Conservation (phyloP, 306 rosid genomes). For the Pachyrhizus erosus region DNA sequence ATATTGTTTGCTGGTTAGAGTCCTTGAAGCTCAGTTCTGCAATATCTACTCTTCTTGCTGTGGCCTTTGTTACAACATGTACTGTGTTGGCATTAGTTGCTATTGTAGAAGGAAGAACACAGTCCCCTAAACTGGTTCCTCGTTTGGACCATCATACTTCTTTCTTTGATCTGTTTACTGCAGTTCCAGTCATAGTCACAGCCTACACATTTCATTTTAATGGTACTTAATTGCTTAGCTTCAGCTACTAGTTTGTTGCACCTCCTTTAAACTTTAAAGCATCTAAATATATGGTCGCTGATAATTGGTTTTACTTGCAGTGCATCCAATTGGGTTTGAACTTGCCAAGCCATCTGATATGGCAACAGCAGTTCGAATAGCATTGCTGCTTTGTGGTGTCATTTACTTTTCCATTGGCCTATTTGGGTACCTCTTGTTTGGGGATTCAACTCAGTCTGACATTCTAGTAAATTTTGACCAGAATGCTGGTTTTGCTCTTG, state of each 20-base stretch:
- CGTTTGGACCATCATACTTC: conserved; percentile 64
- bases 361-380: conserved; percentile 71
- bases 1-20: conserved; percentile 47
- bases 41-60: conserved; percentile 79
- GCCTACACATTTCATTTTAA: conserved; percentile 98
- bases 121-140: conserved; percentile 71
- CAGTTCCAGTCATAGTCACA: conserved; percentile 91
- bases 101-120: conserved; percentile 66
- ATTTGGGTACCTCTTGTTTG: conserved; percentile 88
- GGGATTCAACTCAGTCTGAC: conserved; percentile 79
- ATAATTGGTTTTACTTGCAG: conserved; percentile 52
- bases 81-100: conserved; percentile 72
- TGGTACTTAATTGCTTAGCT: conserved; percentile 52
- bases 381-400: conserved; percentile 67
- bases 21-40: conserved; percentile 84
- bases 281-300: neutral
- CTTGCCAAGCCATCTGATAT: conserved; percentile 76
- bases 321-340: conserved; percentile 93
- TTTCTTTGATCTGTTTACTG: conserved; percentile 87
- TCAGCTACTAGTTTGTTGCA: neutral
- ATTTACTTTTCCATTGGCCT: conserved; percentile 79
- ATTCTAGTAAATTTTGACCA: conserved; percentile 78
- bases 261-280: neutral
- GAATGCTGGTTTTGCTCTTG: conserved; percentile 58
- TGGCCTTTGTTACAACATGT: conserved; percentile 80